Conservation (phyloP, 2,329 filamentous ascomycete species). For the Neoascochyta sp. region DNA sequence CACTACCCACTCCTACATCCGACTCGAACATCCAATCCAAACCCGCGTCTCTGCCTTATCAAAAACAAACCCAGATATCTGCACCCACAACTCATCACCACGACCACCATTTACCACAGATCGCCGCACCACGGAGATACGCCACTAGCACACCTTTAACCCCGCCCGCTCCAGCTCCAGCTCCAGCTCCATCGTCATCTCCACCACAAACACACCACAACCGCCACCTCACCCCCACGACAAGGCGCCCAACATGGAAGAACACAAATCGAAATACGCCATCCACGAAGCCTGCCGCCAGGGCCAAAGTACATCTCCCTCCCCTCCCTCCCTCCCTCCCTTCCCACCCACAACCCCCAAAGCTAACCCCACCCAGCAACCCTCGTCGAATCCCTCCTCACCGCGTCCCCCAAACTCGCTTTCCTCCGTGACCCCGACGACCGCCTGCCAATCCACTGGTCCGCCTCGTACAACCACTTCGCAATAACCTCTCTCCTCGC, state of each 20-base stretch:
- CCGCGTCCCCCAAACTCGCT: conserved; percentile 74
- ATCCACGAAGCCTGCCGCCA: conserved; percentile 85
- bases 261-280: conserved; percentile 61
- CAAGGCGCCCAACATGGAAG: conserved; percentile 18
- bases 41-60: too few relatives aligned
- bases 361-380: conserved; percentile 60
- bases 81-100: too few relatives aligned
- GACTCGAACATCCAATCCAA: too few relatives aligned
- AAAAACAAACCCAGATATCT: too few relatives aligned
- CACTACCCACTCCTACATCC: too few relatives aligned
- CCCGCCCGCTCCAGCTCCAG: conserved; percentile 2
- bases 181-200: background rate
- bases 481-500: conserved; percentile 71
- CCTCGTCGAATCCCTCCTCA: conserved; percentile 70
- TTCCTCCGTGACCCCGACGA: conserved; percentile 76
- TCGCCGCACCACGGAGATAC: conserved; percentile 3
- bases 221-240: background rate
- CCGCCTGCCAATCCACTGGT: conserved; percentile 91
- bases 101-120: too few relatives aligned
- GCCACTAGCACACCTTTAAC: conserved; percentile 3
- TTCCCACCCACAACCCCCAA: conserved; percentile 46
- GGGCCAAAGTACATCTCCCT: conserved; percentile 63
- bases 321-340: conserved; percentile 4
- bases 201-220: background rate
- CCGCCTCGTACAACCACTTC: conserved; percentile 74